Evolutionary conservation across 148 eudicot genomes (phyloP), one percentile per base, ranked within the genome.

Genomic region (Nepenthes gracilis): DNA sequence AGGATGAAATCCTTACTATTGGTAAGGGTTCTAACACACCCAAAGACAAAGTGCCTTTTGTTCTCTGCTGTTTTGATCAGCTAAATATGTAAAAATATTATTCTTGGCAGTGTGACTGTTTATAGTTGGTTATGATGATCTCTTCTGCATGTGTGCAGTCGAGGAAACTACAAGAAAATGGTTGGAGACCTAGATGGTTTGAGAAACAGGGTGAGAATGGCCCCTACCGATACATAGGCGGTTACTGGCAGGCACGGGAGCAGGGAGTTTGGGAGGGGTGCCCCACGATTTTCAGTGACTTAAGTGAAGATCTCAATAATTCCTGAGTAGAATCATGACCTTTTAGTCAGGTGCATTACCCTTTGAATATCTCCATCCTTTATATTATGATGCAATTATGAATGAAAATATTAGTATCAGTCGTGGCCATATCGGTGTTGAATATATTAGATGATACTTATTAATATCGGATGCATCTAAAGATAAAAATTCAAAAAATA

Each of bases 181-280:
- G 97, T 48, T 91, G 97, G 97, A 81, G 75, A 60, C 87, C 97
- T 33, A 73, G 79, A 64, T 91, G 97, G 97, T 91, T 91, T 59
- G 54, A 77, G 64, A 77, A 74, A 75, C 80, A 87, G 35, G 74
- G 85, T 43, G 81, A 83, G 62, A 79, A 78, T 15, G 86, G 91
- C 36, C 64, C 87, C 2, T 91, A 69, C 59, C 78, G 64, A 36
- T 91, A 85, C 55, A 57, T 57, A 34, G 93, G 97, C 49, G 93
- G 90, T 56, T 91, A 91, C 54, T 91, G 97, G 97, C 93, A 87
- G 73, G 79, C 85, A 33, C 73, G 93, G 58, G 83, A 83, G 43
- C 72, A 50, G 9, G 73, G 79, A 60, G 81, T 67, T 13, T 91
- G 93, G 96, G 83, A 83, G 34, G 77, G 68, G 5, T 91, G 96